Evolutionary conservation across 1,284 basidiomycete genomes (phyloP).

Genomic region (Marasmius tenuissimus): DNA sequence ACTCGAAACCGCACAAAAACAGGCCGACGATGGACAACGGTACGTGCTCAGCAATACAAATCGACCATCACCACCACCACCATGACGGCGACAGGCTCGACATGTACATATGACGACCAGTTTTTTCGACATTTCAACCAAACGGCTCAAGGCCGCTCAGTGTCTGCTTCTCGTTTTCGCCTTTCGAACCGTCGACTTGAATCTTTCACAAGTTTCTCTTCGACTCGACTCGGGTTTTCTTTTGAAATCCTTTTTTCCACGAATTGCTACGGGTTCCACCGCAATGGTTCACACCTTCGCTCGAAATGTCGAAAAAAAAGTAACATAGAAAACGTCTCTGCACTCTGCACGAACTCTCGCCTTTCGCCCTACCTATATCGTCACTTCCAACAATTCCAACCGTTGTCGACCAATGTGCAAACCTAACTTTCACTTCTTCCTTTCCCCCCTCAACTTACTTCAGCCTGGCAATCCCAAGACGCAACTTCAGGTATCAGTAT

Average conservation of each 20-base stretch:
- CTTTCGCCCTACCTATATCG: neutral
- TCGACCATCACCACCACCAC: constrained; percentile 38
- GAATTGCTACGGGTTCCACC: neutral
- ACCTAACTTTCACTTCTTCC: neutral
- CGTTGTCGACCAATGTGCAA: neutral
- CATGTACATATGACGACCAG: constrained; percentile 12
- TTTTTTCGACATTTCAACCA: constrained; percentile 24
- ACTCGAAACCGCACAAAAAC: constrained; percentile 28
- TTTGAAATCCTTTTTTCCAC: constrained; percentile 1
- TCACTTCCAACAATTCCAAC: neutral
- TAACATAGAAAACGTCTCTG: neutral
- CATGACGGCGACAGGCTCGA: constrained; percentile 37
- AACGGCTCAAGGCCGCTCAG: constrained; percentile 34
- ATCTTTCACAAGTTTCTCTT: constrained; percentile 4
- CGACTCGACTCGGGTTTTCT: constrained; percentile 11
- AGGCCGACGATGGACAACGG: constrained; percentile 65
- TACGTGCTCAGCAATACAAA: constrained; percentile 64
- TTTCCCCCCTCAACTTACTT: constrained; percentile 11
- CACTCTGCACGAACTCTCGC: neutral
- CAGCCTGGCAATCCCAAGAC: constrained; percentile 82
- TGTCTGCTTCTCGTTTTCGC: constrained; percentile 6
- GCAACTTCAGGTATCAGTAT: constrained; percentile 71
- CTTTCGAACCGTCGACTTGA: constrained; percentile 4
- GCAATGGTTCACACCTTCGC: neutral
- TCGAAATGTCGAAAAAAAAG: constrained; percentile 1